phyloP scores from a whole-genome alignment of 2,329 filamentous ascomycete species.

The Cercospora nicotianae region DNA sequence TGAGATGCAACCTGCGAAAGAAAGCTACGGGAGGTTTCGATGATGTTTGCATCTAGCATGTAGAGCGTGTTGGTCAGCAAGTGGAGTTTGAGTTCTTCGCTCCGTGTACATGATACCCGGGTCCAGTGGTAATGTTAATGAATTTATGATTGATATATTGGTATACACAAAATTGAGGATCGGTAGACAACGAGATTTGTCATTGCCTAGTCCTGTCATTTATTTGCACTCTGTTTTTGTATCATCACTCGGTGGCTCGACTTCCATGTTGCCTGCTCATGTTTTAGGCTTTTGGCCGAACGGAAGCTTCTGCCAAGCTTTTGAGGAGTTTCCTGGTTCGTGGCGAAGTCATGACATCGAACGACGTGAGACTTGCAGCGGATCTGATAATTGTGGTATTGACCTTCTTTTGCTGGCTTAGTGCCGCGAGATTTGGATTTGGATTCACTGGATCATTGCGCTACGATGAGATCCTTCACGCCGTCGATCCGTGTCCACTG shows the following conservation, averaged over 20 bases:
- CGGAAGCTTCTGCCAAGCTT: conserved; percentile 4
- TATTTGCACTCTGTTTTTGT: neutral
- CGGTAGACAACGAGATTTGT: neutral
- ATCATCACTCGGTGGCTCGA: neutral
- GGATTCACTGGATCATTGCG: neutral
- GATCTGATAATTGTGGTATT: conserved; percentile 12
- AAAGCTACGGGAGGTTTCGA: neutral
- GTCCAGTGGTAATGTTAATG: neutral
- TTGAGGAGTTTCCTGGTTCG: neutral
- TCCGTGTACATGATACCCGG: neutral
- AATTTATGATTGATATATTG: neutral
- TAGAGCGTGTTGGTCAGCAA: neutral
- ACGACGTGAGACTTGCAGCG: neutral
- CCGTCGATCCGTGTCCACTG: neutral
- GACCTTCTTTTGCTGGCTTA: conserved; percentile 9
- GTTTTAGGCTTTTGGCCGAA: neutral
- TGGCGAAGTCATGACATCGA: neutral
- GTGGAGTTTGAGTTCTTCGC: neutral
- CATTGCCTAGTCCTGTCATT: no score
- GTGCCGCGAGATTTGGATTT: neutral
- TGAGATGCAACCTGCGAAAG: conserved; percentile 25
- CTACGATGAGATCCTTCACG: neutral
- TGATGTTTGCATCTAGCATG: neutral
- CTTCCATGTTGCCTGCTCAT: neutral
- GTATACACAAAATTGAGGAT: neutral